Evolutionary conservation across 148 eudicot genomes (phyloP), one percentile per base, ranked within the genome.

Genomic region (Cornus florida): DNA sequence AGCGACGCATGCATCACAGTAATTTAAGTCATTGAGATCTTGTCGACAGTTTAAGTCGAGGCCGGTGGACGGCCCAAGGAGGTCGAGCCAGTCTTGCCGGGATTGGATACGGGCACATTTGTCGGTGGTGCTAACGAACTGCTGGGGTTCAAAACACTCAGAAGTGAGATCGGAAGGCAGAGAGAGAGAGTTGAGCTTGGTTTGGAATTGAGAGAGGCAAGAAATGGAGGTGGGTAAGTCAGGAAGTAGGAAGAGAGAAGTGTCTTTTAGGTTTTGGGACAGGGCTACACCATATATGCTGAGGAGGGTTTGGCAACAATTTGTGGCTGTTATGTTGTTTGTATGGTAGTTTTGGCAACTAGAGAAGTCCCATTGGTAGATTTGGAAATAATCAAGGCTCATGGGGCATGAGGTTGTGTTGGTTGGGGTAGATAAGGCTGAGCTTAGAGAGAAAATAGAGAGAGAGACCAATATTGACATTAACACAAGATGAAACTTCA

Each of bases 331-430:
- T 13, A 0, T 57, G 64, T 1, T 13, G 64, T 57, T 16, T 35
- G 4, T 35, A 0, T 35, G 38, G 38, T 35, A 35, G 31, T 70
- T 35, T 35, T 2, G 38, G 72, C 74, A 71, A 32, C 57, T 12
- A 2, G 74, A 41, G 57, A 14, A 41, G 74, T 71, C 74, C 74
- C 74, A 71, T 41, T 56, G 32, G 57, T 41, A 41, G 41, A 4
- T 10, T 13, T 6, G 31, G 2, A 71, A 32, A 43, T 71, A 71
- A 16, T 43, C 57, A 2, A 71, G 57, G 11, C 43, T 22, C 74
- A 71, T n/a, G 31, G 74, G 74, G 16, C 74, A 71, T 41, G 74
- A 7, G 16, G 73, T 12, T 71, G 74, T 56, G 60, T 56, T 56
- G 14, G 60, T 56, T 56, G 60, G 5, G 60, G 14, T 56, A 10